Conservation (phyloP, 2,329 filamentous ascomycete species). For the Didymella glomerata region DNA sequence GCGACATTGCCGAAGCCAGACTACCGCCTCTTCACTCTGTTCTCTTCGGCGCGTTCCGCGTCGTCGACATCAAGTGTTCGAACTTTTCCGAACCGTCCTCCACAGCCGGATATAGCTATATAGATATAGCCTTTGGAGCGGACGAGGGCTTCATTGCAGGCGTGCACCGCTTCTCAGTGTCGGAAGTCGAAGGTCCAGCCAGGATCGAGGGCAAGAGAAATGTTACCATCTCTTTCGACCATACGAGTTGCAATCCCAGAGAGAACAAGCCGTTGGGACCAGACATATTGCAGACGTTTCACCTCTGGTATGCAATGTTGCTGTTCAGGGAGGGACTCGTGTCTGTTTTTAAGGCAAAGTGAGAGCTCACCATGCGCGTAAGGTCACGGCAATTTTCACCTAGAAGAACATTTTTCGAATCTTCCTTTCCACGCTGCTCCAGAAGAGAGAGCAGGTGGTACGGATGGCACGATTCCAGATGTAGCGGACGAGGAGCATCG, state of each 20-base stretch:
- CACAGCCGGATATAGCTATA: neutral
- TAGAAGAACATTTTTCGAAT: neutral
- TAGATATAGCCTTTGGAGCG: conserved; percentile 16
- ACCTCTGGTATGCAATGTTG: conserved; percentile 14
- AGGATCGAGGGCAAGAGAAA: neutral
- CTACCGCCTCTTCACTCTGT: conserved; percentile 1
- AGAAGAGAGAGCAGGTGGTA: neutral
- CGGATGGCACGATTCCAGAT: neutral
- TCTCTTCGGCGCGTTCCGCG: conserved; percentile 1
- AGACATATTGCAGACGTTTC: conserved; percentile 3
- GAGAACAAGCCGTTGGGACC: conserved; percentile 14
- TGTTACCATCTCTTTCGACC: neutral
- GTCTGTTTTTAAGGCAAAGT: neutral
- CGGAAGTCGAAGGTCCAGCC: neutral
- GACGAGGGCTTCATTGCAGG: conserved; percentile 15
- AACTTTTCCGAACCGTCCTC: neutral
- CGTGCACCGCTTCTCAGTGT: conserved; percentile 19
- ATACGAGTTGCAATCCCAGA: conserved; percentile 16
- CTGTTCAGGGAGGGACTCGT: conserved; percentile 8
- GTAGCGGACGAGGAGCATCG: neutral
- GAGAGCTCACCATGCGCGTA: neutral
- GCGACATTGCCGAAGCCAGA: neutral
- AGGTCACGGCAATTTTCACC: neutral
- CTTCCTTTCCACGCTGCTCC: neutral
- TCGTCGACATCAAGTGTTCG: neutral